Base-by-base conservation (phyloP, 2,329 filamentous ascomycete genomes). In the Fusarium tricinctum region DNA sequence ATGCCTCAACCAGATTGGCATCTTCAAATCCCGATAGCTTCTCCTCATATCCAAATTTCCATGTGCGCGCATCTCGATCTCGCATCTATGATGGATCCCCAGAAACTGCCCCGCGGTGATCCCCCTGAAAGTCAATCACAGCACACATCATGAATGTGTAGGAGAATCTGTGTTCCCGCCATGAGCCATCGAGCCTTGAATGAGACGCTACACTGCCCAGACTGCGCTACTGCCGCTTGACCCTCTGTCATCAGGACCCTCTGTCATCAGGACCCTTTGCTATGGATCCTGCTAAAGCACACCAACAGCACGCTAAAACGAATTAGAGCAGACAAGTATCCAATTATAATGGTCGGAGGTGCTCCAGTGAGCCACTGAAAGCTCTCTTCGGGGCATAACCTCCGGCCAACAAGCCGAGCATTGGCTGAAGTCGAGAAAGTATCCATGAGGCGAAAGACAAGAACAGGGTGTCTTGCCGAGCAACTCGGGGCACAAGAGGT, bases 211-310 rank as follows among this genome's bases (percentile, higher is more conserved):
- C 26, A 30, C 28, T 30, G 28, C 12, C 28, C 47, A 58, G 57
- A 54, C 39, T 46, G 30, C 58, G 58, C 63, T 64, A 68, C 66
- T 53, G 35, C 49, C 63, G 53, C 47, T 60, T 58, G 67, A 68
- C 63, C 35, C 8, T 38, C 35, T 10, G n/a, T 6, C 35, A 17
- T n/a, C 33, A 38, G 17, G 35, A 38, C 35, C 66, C 66, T 64
- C n/a, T n/a, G 19, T 10, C 35, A 17, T n/a, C 33, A 38, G 17
- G 35, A 38, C 35, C 66, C 66, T 64, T 68, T 51, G 20, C 20
- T 20, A 44, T 66, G 65, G 66, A 54, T 47, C 60, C 40, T 46
- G 15, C 61, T 58, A 63, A 47, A 22, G 48, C 23, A 15, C 33
- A 54, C 38, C 39, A 48, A 48, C 38, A 30, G 23, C 23, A 23